Conservation (phyloP, 352 stramenopile genomes). For the Globisporangium uncinulatum region DNA sequence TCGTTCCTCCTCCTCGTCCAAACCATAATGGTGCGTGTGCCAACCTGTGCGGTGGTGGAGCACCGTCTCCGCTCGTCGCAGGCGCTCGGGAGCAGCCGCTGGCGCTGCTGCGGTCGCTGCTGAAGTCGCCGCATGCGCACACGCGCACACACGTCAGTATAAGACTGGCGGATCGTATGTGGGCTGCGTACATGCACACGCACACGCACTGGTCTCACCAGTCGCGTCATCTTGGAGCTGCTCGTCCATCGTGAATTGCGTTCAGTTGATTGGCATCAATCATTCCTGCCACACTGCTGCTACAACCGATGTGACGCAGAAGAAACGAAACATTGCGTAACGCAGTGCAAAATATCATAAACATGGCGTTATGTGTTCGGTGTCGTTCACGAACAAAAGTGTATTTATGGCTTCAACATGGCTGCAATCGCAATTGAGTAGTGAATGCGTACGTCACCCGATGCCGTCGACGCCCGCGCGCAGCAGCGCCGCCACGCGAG, state of each 20-base stretch:
- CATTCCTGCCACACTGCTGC: no score
- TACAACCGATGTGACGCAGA: no score
- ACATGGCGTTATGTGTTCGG: no score
- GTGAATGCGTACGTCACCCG: not conserved
- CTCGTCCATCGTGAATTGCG: not conserved
- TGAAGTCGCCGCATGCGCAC: not conserved
- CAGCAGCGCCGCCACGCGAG: slow-evolving; percentile 1
- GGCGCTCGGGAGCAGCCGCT: slow-evolving; percentile 35
- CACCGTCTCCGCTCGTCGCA: slow-evolving; percentile 70
- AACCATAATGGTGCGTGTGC: not conserved
- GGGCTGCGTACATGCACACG: not conserved
- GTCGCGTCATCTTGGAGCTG: not conserved
- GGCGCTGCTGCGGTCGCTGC: not conserved
- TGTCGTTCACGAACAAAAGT: not conserved
- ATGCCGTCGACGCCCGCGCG: slow-evolving; percentile 5
- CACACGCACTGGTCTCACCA: not conserved
- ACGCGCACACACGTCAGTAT: no score
- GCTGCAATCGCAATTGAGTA: not conserved
- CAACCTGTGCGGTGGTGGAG: slow-evolving; percentile 48
- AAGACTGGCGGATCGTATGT: no score
- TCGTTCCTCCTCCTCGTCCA: not conserved
- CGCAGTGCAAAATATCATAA: no score
- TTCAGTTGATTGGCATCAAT: not conserved
- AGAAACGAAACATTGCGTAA: no score
- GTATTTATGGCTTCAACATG: not conserved